Evolutionary conservation across 192 early-diverging fungal species (phyloP).

Genomic region (Linnemannia exigua): DNA sequence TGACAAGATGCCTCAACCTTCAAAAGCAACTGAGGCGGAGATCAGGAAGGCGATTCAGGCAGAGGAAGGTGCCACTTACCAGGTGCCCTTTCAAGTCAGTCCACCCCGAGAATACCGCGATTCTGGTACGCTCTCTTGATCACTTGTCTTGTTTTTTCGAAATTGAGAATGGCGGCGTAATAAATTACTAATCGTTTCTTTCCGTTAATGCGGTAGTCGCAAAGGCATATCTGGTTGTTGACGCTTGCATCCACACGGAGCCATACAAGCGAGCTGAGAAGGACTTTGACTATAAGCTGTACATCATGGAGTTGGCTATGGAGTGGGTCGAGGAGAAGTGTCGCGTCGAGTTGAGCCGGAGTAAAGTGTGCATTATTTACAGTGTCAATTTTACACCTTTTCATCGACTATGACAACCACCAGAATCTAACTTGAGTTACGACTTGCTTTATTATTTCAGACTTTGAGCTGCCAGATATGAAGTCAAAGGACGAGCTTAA

Average conservation of each 20-base stretch:
- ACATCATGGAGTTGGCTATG: constrained; percentile 76
- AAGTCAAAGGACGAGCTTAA: constrained; percentile 71
- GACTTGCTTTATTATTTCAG: constrained; percentile 34
- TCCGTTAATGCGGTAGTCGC: constrained; percentile 36
- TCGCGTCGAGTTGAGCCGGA: constrained; percentile 66
- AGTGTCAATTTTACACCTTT: not conserved
- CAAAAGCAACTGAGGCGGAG: constrained; percentile 69
- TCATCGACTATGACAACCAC: not conserved
- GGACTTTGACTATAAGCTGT: constrained; percentile 76
- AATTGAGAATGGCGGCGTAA: not conserved
- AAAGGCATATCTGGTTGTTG: constrained; percentile 69
- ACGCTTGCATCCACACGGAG: constrained; percentile 76
- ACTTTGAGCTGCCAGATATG: constrained; percentile 71
- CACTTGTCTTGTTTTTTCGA: not conserved
- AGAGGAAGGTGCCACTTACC: constrained; percentile 70
- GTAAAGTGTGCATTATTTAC: constrained; percentile 57
- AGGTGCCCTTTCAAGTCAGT: constrained; percentile 75
- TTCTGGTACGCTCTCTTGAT: constrained; percentile 50
- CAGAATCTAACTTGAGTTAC: not conserved
- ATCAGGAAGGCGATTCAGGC: constrained; percentile 73
- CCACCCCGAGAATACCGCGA: constrained; percentile 65
- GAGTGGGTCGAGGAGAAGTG: constrained; percentile 78
- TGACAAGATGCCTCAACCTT: constrained; percentile 66
- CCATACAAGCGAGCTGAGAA: constrained; percentile 64
- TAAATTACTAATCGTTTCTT: not conserved